Evolutionary conservation across 106 monocot genomes (phyloP), one percentile per base, ranked within the genome.

Genomic region (Phalaenopsis equestris): DNA sequence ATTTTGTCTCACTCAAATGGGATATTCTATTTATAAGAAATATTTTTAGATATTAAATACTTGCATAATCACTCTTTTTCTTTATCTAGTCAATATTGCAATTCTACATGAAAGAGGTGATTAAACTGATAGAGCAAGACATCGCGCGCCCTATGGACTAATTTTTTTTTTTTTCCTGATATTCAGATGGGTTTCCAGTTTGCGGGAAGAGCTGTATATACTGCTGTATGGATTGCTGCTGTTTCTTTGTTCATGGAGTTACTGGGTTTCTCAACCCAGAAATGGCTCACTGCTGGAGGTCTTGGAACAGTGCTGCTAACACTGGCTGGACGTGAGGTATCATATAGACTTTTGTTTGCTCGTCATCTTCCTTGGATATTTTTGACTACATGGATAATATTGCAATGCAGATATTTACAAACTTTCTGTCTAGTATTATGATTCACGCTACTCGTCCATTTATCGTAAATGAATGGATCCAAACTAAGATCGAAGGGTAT

Each of bases 241-340:
- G 14, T 88, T 80, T 90, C 93, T 79, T 86, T 99, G 42, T 99
- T 99, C 83, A 91, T 99, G 94, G 99, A 99, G 78, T 80, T 99
- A 81, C 85, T 99, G 21, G 99, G 99, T 10, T 95, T 95, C 84
- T 91, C 93, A 42, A 99, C 99, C 45, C 95, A 99, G 81, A 99
- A 88, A 77, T 95, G 93, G 95, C 73, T 99, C 23, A 99, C 99
- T 79, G 99, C 99, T 86, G 99, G 99, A 81, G 99, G 99, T 70
- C 90, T 99, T 78, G 99, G 99, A 79, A 99, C 99, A 46, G 99
- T 99, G 19, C 72, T 99, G 70, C 76, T 99, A 77, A 99, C 99
- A 14, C 90, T 99, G 82, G 95, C 99, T 87, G 99, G 99, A 77
- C 95, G 99, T 78, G 99, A 99, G 99, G 99, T 99, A 88, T 76